A percentile compares a stretch with the other conserved stretches of the same genome.
Conservation (phyloP, 306 rosid species). For the barrel medic (Medicago truncatula) region DNA sequence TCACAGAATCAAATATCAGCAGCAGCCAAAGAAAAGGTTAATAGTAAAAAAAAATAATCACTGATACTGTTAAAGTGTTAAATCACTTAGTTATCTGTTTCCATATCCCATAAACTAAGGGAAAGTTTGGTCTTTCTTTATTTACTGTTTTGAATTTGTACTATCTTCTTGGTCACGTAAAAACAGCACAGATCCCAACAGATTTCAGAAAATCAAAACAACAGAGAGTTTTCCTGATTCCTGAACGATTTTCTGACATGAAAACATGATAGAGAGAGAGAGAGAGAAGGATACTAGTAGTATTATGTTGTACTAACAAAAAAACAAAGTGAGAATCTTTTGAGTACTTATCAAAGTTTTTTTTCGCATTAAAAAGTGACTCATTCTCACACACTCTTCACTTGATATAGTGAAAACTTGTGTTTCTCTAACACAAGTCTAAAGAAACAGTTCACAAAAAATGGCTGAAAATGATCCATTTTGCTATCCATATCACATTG, state of each 20-base stretch:
- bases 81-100: slow-evolving; percentile 50
- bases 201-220: slow-evolving; percentile 71
- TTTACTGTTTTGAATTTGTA: slow-evolving; percentile 39
- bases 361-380: slow-evolving; percentile 44
- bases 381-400: too few relatives aligned
- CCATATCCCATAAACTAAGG: slow-evolving; percentile 56
- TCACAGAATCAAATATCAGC: slow-evolving; percentile 62
- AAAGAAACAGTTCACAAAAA: slow-evolving; percentile 19
- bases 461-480: slow-evolving; percentile 58
- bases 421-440: slow-evolving; percentile 24
- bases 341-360: slow-evolving; percentile 57
- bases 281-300: slow-evolving; percentile 26
- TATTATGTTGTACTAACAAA: slow-evolving; percentile 28
- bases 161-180: slow-evolving; percentile 45
- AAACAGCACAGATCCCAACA: slow-evolving; percentile 84
- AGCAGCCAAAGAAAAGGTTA: slow-evolving; percentile 74
- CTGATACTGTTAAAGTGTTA: not conserved
- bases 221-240: slow-evolving; percentile 75
- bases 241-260: slow-evolving; percentile 84
- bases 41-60: not conserved
- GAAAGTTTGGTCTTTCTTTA: slow-evolving; percentile 53
- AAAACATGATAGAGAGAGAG: slow-evolving; percentile 45
- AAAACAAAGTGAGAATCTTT: slow-evolving; percentile 70
- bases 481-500: slow-evolving; percentile 66
- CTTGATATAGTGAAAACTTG: slow-evolving; percentile 24